A percentile compares a stretch with the other conserved stretches of the same genome.
Evolutionary conservation across 129 eudicot species (phyloP).

Genomic region (Tagetes patula): DNA sequence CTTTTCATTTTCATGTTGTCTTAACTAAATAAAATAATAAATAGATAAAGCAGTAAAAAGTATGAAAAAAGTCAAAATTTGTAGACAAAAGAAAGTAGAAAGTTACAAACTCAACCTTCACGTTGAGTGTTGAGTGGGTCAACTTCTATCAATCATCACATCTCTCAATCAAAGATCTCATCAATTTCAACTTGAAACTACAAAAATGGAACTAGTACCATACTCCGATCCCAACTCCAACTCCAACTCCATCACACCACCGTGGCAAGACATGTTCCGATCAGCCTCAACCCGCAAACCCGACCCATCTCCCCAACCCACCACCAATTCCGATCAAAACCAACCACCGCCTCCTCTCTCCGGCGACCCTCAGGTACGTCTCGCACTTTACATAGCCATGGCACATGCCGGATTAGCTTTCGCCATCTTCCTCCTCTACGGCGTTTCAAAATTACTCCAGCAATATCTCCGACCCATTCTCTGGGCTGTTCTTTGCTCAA

Average conservation of each 20-base stretch:
- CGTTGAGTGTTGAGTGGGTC: conserved; percentile 9
- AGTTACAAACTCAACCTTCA: background rate
- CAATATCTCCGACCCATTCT: conserved; percentile 73
- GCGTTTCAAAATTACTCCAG: conserved; percentile 65
- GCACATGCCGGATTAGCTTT: conserved; percentile 87
- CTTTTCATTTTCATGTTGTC: no score
- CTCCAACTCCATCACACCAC: conserved; percentile 40
- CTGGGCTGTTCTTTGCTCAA: conserved; percentile 93
- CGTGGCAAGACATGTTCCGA: conserved; percentile 98
- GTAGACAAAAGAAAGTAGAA: conserved; percentile 9
- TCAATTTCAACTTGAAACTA: conserved; percentile 3
- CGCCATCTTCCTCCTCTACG: conserved; percentile 52
- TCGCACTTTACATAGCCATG: conserved; percentile 91
- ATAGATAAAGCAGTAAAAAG: background rate
- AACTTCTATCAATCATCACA: background rate
- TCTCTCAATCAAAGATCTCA: background rate
- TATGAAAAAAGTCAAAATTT: conserved; percentile 1
- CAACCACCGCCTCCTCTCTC: conserved; percentile 40
- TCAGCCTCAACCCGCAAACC: conserved; percentile 79
- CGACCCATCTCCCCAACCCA: conserved; percentile 28
- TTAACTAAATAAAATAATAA: no score
- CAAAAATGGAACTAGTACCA: conserved; percentile 70
- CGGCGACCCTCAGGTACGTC: conserved; percentile 75
- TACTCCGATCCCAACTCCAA: conserved; percentile 68
- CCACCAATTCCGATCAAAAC: conserved; percentile 7